phyloP scores from a whole-genome alignment of 805 yeast species.

The Wickerhamomyces sydowiorum region DNA sequence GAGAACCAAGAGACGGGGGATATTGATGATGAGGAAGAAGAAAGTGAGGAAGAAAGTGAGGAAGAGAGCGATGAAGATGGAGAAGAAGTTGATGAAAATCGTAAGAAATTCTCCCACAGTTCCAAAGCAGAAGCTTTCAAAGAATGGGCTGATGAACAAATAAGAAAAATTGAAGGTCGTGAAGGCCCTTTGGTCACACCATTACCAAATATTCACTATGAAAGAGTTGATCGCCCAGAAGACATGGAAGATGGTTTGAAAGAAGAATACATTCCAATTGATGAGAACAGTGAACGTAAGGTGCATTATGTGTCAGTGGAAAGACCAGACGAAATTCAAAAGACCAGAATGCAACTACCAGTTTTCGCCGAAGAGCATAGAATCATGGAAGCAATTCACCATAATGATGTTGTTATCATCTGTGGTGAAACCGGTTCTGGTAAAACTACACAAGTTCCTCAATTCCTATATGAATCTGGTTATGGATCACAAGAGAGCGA shows the following conservation, averaged over 20 bases:
- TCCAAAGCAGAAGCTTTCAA: conserved; percentile 63
- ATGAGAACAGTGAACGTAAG: conserved; percentile 43
- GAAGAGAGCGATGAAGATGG: conserved; percentile 26
- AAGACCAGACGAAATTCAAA: conserved; percentile 62
- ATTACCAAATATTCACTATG: conserved; percentile 32
- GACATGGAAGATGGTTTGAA: conserved; percentile 69
- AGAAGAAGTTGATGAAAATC: conserved; percentile 22
- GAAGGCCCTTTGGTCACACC: conserved; percentile 41
- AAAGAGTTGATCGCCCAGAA: conserved; percentile 56
- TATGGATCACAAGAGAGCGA: conserved; percentile 56
- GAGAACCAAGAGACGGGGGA: conserved; percentile 19
- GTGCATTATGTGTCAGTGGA: conserved; percentile 64
- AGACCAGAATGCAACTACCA: conserved; percentile 67
- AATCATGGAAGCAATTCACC: conserved; percentile 93
- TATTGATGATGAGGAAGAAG: conserved; percentile 27
- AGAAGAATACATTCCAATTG: conserved; percentile 56
- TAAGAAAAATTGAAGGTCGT: conserved; percentile 58
- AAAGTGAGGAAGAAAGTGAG: conserved; percentile 28
- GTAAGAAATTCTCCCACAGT: conserved; percentile 37
- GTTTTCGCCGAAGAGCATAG: conserved; percentile 87
- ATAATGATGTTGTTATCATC: conserved; percentile 82
- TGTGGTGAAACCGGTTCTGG: conserved; percentile 99
- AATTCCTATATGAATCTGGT: conserved; percentile 89
- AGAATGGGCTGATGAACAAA: conserved; percentile 81
- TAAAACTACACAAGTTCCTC: conserved; percentile 97